Evolutionary conservation across 495 filamentous ascomycete genomes (phyloP).

Genomic region (Halenospora varia): DNA sequence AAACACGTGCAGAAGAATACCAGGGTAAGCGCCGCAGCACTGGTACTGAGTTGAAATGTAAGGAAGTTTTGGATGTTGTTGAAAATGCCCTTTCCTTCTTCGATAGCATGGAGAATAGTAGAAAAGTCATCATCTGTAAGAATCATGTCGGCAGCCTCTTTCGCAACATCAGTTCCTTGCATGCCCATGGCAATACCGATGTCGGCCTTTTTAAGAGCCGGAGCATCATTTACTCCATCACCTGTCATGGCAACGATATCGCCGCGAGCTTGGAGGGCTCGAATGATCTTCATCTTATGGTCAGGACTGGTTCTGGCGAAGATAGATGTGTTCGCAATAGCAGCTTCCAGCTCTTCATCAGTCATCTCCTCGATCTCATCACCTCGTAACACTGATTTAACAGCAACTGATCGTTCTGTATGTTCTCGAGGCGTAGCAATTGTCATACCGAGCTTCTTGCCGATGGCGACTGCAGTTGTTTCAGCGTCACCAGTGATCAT

Average conservation of each 20-base stretch:
- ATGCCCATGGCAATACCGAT: conserved; percentile 97
- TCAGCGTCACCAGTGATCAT: conserved; percentile 99
- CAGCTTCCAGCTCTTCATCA: conserved; percentile 72
- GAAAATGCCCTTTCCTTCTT: conserved; percentile 98
- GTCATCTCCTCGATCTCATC: conserved; percentile 91
- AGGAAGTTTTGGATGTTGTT: conserved; percentile 99
- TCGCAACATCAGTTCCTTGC: conserved; percentile 94
- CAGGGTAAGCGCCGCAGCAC: conserved; percentile 85
- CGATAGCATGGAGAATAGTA: conserved; percentile 92
- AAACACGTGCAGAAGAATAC: conserved; percentile 88
- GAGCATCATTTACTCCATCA: conserved; percentile 96
- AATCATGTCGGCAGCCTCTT: conserved; percentile 99
- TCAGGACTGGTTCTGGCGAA: conserved; percentile 96
- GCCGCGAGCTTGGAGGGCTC: conserved; percentile 84
- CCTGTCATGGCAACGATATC: conserved; percentile 99
- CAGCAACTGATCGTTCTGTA: conserved; percentile 37
- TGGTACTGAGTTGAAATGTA: conserved; percentile 97
- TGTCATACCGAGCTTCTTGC: conserved; percentile 88
- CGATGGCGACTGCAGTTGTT: conserved; percentile 90
- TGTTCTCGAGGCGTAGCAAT: conserved; percentile 44
- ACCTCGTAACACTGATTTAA: conserved; percentile 76
- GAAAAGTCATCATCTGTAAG: conserved; percentile 97
- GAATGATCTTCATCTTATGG: conserved; percentile 96
- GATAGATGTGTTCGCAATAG: conserved; percentile 83
- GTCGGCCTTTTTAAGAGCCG: conserved; percentile 93